Conservation (phyloP, 2,329 filamentous ascomycete genomes). For the Apiospora malaysiana region DNA sequence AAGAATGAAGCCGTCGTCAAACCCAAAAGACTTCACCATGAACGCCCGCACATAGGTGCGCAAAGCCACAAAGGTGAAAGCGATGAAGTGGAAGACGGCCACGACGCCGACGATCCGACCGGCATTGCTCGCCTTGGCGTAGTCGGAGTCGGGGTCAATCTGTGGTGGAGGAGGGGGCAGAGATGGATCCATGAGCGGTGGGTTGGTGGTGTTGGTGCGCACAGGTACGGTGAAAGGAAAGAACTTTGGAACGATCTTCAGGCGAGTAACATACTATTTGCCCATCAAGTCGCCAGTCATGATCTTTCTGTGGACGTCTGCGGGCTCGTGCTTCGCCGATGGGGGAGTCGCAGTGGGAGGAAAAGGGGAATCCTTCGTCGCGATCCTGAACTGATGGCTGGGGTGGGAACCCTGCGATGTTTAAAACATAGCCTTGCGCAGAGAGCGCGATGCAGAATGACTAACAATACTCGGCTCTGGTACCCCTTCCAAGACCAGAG, state of each 20-base stretch:
- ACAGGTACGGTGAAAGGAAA: neutral
- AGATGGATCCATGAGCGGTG: neutral
- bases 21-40: neutral
- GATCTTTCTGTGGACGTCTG: no score
- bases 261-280: neutral
- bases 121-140: neutral
- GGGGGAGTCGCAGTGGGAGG: neutral
- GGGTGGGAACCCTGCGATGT: neutral
- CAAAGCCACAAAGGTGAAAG: neutral
- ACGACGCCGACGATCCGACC: slow-evolving; percentile 6
- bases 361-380: neutral
- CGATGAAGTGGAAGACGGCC: slow-evolving; percentile 14
- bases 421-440: neutral
- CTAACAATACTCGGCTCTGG: neutral
- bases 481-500: neutral
- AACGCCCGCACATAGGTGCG: slow-evolving; percentile 2
- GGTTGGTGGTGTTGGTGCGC: neutral
- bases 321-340: neutral
- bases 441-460: neutral
- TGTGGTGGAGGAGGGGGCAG: neutral
- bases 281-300: neutral
- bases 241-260: neutral
- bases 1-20: neutral
- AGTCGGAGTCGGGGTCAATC: neutral
- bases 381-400: neutral